Base-by-base conservation (phyloP, 495 filamentous ascomycete genomes). In the Halenospora varia region DNA sequence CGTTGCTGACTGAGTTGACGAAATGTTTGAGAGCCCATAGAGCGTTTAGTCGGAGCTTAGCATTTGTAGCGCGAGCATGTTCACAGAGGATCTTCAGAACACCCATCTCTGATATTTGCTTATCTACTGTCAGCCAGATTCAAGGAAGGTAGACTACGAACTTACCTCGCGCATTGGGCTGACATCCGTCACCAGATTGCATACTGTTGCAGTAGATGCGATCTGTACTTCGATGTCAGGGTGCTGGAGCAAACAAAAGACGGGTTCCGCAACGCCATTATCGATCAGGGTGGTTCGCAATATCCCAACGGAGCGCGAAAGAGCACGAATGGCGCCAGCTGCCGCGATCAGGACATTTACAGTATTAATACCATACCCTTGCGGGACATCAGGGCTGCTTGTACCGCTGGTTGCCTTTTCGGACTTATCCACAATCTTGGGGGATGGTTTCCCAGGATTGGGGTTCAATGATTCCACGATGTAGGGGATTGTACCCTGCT, bases 11-110 rank as follows among this genome's bases (percentile, higher is more conserved):
- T 25, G 80, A 79, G 44, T 83, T 77, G 6, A 94, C 86, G 25
- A 96, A 72, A 70, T 96, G 89, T 65, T 97, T 97, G 47, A 98
- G 75, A 18, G 90, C 91, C 94, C 94, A 97, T 10, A 98, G 70
- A 9, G 90, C 88, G 59, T 90, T 88, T 11, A 94, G 76, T 46
- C 88, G 81, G 41, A 97, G 70, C 22, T 82, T 82, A 4, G 84
- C 76, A 64, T 90, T 86, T 53, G 79, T 72, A 2, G 88, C 91
- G 68, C 88, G 88, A 0, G 92, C 91, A 66, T 96, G 89, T 63
- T 89, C 83, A 61, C 90, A 96, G 3, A 97, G 72, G 3, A 86
- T 80, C 50, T 85, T 85, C 42, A 96, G 73, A 10, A 90, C 81
- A n/a, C 90, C 91, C 82, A 20, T 88, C 81, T 13, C 92, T 74